phyloP scores from a whole-genome alignment of 768 basidiomycete genomes.

The Lepiota venenata region DNA sequence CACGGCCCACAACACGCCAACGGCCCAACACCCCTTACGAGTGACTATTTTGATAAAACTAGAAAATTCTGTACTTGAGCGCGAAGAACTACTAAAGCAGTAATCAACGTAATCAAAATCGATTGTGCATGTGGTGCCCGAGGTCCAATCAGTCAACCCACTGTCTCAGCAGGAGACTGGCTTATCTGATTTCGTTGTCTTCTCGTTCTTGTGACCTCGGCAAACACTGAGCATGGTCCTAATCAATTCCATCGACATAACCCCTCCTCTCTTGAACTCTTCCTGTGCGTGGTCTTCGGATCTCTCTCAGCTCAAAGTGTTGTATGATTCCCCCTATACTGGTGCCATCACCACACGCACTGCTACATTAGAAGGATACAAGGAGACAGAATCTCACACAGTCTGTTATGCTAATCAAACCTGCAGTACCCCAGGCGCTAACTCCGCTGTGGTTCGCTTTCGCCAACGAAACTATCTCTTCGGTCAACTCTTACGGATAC shows the following conservation, averaged over 20 bases:
- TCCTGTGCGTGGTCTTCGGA: constrained; percentile 83
- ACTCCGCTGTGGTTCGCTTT: constrained; percentile 53
- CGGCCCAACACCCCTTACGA: constrained; percentile 71
- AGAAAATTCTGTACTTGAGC: constrained; percentile 87
- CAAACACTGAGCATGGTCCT: constrained; percentile 42
- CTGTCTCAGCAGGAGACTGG: neutral
- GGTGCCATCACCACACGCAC: constrained; percentile 84
- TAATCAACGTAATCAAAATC: neutral
- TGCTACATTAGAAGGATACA: constrained; percentile 65
- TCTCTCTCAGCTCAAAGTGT: constrained; percentile 52
- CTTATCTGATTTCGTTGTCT: neutral
- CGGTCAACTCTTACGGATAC: constrained; percentile 86
- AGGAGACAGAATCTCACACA: constrained; percentile 59
- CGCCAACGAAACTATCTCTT: constrained; percentile 43
- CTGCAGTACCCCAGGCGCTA: constrained; percentile 4
- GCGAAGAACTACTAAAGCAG: constrained; percentile 88
- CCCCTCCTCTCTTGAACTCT: constrained; percentile 71
- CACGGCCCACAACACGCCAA: constrained; percentile 92
- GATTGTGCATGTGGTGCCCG: neutral
- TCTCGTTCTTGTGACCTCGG: neutral
- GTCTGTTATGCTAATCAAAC: constrained; percentile 32
- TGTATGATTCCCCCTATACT: constrained; percentile 66
- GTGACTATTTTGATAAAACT: constrained; percentile 98
- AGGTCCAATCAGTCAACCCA: neutral
- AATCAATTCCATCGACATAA: constrained; percentile 52